Evolutionary conservation across 495 filamentous ascomycete species (phyloP), one percentile per base, ranked within the genome.

Genomic region (Talaromyces thailandensis): DNA sequence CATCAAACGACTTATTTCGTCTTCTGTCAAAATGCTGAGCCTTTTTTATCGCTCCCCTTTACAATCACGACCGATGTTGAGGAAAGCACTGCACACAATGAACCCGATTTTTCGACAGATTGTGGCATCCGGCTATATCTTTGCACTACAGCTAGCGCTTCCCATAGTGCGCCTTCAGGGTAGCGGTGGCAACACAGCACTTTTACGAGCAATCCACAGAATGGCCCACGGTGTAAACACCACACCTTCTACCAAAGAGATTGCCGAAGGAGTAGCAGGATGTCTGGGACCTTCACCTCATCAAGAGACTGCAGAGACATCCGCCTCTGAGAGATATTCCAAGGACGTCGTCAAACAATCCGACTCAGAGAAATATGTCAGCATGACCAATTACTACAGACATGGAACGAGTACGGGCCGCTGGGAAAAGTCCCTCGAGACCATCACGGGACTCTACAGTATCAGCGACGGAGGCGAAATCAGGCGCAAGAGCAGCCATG

Each of bases 381-480:
- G 76, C 68, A 81, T 71, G 75, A 78, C 73, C 57, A 69, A 60
- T 18, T 82, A 73, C 62, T 85, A 85, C 67, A 77, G 81, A 56
- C 74, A 85, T 21, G 70, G 73, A 1, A 70, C 80, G 0, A 60
- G 71, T 8, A 18, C 62, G 0, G 65, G 65, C 0, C 67, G 63
- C 31, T 85, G 82, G 82, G 63, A 68, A 52, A 82, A 81, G 64
- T 79, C 78, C 5, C 61, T 79, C 23, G 72, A 82, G 61, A 82
- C 77, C 1, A 69, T 82, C 51, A 66, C 74, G 12, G 69, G 63
- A 23, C 69, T 84, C n/a, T 73, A 76, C 63, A 70, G 68, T 25
- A 68, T 83, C 57, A 65, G 73, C 4, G 58, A 64, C 1, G 71
- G 70, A 9, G 60, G 63, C 8, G 64, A 64, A 28, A 52, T 70